Evolutionary conservation across 306 rosid genomes (phyloP), one percentile per base, ranked within the genome.

Genomic region (Pueraria montana): DNA sequence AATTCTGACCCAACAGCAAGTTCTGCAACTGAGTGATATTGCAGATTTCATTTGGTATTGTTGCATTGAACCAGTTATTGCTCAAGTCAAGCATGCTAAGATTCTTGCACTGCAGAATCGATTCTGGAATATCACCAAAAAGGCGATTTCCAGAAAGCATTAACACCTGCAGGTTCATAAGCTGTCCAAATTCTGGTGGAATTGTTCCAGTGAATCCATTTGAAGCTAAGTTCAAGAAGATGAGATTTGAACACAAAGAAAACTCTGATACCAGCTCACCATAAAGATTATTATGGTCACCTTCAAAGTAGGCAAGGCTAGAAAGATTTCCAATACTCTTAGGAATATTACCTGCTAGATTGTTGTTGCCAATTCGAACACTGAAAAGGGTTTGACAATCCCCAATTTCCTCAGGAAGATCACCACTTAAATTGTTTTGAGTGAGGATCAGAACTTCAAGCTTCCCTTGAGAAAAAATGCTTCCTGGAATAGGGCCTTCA

Each of bases 251-350:
- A 84, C 95, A 93, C 38, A 34, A 45, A 4, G 95, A 30, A 30
- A 30, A 30, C 32, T 30, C 32, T 30, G 32, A 30, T 30, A 30
- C 32, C 32, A 30, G 2, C 32, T 30, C 87, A 20, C 92, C 97
- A 38, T 92, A 93, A 66, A 93, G 89, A 79, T 90, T 87, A 82
- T 91, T 93, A n/a, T 85, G 66, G 74, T 91, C 91, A 8, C 90
- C 97, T 86, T 93, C 96, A 82, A 93, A 93, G 90, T 93, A 93
- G 21, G 92, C 88, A 34, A 93, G 96, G 86, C 94, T 78, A 68
- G 91, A 91, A 63, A 91, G 73, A 80, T 90, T 91, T 64, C 95
- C 94, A 32, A 64, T 11, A 27, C 36, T 32, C 45, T 30, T 32
- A 14, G 70, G 45, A 64, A 62, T 62, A 12, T 26, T 26, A 62